phyloP scores from a whole-genome alignment of 805 yeast genomes.

The Starmerella etchellsii region DNA sequence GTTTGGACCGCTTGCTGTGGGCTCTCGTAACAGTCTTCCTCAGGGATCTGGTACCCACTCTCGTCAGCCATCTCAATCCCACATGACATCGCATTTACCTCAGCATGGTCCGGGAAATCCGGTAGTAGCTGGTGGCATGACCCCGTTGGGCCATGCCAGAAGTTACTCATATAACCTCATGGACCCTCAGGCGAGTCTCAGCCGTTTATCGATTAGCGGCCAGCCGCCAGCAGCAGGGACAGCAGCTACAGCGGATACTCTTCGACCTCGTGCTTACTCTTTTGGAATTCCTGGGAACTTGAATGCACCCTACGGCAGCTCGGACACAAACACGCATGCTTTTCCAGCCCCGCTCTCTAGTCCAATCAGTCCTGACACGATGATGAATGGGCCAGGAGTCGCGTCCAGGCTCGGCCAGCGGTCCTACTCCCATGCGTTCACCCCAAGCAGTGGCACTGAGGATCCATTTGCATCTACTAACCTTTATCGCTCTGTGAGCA shows the following conservation, averaged over 20 bases:
- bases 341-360: slow-evolving; percentile 20
- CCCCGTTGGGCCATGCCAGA: slow-evolving; percentile 6
- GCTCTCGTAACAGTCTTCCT: background rate
- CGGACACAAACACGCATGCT: background rate
- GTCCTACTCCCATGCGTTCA: slow-evolving; percentile 4
- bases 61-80: background rate
- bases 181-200: slow-evolving; percentile 4
- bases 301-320: background rate
- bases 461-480: background rate
- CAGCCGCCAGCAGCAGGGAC: background rate
- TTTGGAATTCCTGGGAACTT: slow-evolving; percentile 3
- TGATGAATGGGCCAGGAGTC: background rate
- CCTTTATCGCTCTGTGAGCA: slow-evolving; percentile 1
- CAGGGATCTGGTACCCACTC: background rate
- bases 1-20: background rate
- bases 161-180: slow-evolving; percentile 14
- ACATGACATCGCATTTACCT: background rate
- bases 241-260: background rate
- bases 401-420: slow-evolving; percentile 1
- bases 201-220: slow-evolving; percentile 4
- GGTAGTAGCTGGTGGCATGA: background rate
- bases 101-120: background rate
- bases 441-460: slow-evolving; percentile 1
- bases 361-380: slow-evolving; percentile 13
- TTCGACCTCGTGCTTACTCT: slow-evolving; percentile 14